Percentiles rank a stretch among this genome's conserved stretches.
These are phyloP conservation scores for Penicillium lagena DNA, from an alignment of 495 filamentous ascomycete species.

Conservation along the genomic window DNA sequence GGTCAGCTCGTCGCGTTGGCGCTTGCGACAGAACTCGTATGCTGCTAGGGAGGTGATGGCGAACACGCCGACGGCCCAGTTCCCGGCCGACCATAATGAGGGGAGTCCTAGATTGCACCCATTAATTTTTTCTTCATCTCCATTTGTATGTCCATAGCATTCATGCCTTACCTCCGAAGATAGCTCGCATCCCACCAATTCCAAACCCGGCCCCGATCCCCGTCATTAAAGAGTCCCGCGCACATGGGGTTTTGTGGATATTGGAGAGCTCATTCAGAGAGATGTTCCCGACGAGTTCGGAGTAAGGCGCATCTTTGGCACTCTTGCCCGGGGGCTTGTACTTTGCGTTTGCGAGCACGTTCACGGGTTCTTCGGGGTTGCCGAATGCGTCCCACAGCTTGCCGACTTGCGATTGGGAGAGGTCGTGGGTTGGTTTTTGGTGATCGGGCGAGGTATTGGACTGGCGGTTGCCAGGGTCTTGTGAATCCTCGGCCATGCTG, in stretches of 20 bases:
- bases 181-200: conserved; percentile 61
- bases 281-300: conserved; percentile 61
- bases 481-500: conserved; percentile 52
- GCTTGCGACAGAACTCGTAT: conserved; percentile 76
- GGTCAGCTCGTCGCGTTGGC: conserved; percentile 61
- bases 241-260: conserved; percentile 76
- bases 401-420: conserved; percentile 40
- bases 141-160: not conserved
- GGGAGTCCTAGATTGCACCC: conserved; percentile 27
- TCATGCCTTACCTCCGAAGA: conserved; percentile 61
- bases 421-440: conserved; percentile 28
- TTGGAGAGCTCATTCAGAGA: conserved; percentile 61
- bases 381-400: conserved; percentile 49
- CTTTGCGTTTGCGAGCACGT: conserved; percentile 38
- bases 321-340: conserved; percentile 43
- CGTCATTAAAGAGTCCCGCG: conserved; percentile 70
- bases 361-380: conserved; percentile 42
- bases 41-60: conserved; percentile 53
- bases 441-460: conserved; percentile 10
- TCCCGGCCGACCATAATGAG: conserved; percentile 52
- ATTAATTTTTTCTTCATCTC: not conserved
- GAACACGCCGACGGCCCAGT: conserved; percentile 81
- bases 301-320: conserved; percentile 42
- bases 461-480: conserved; percentile 23
- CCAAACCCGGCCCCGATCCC: conserved; percentile 76